phyloP scores from a whole-genome alignment of 768 basidiomycete genomes.

The Boletellus ananas region DNA sequence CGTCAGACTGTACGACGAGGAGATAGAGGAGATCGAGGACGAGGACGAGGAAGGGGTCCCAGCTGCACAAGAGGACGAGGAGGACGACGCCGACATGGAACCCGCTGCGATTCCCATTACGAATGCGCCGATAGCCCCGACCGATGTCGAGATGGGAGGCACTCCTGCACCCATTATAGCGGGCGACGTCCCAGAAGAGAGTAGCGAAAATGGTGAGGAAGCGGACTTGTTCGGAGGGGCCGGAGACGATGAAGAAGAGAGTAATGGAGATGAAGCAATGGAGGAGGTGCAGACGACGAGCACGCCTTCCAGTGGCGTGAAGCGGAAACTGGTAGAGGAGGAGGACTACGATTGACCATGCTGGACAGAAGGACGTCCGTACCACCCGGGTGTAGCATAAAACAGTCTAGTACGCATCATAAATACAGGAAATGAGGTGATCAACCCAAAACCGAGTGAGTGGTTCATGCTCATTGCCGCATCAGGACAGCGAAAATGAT shows the following conservation, averaged over 20 bases:
- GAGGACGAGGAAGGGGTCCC: constrained; percentile 30
- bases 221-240: constrained; percentile 72
- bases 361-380: background rate
- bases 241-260: constrained; percentile 66
- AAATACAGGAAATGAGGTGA: constrained; percentile 18
- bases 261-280: constrained; percentile 59
- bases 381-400: constrained; percentile 8
- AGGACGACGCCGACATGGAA: constrained; percentile 65
- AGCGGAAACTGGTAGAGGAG: constrained; percentile 80
- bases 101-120: constrained; percentile 48
- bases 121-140: constrained; percentile 42
- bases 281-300: constrained; percentile 64
- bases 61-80: constrained; percentile 49
- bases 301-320: constrained; percentile 58
- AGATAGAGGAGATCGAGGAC: constrained; percentile 72
- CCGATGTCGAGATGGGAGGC: constrained; percentile 57
- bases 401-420: constrained; percentile 27
- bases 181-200: constrained; percentile 49
- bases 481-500: constrained; percentile 41
- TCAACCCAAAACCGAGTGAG: background rate
- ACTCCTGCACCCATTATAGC: constrained; percentile 32
- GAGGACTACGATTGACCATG: constrained; percentile 72
- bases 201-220: constrained; percentile 69
- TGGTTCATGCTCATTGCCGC: constrained; percentile 25
- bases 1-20: constrained; percentile 72